Percentiles rank a stretch among this genome's conserved stretches.
phyloP scores from a whole-genome alignment of 2,329 filamentous ascomycete genomes.

The Fusarium circinatum region DNA sequence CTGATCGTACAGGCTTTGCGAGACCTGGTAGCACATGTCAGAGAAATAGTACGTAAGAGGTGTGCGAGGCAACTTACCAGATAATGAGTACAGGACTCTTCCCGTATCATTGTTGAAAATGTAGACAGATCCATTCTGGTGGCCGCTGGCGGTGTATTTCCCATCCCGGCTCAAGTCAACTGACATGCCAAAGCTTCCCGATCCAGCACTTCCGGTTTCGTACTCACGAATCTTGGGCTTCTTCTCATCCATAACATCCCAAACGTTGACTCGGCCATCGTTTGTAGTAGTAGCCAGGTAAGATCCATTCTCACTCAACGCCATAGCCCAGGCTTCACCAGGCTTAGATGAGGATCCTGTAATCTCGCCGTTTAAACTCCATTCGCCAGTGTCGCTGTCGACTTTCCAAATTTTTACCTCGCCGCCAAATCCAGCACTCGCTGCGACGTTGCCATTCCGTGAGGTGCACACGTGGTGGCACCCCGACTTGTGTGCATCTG shows the following conservation, averaged over 20 bases:
- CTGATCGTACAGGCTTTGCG: slow-evolving; percentile 83
- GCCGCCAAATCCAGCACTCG: slow-evolving; percentile 89
- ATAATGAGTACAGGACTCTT: slow-evolving; percentile 84
- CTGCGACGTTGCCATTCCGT: slow-evolving; percentile 76
- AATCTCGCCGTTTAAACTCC: slow-evolving; percentile 57
- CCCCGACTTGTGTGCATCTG: slow-evolving; percentile 84
- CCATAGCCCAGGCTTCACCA: slow-evolving; percentile 87
- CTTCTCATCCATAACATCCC: slow-evolving; percentile 71
- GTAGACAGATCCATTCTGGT: slow-evolving; percentile 92
- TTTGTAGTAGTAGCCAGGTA: slow-evolving; percentile 89
- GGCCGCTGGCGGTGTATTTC: slow-evolving; percentile 87
- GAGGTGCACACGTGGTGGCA: slow-evolving; percentile 86
- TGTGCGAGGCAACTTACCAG: slow-evolving; percentile 63
- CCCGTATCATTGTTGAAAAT: slow-evolving; percentile 94
- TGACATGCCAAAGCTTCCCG: slow-evolving; percentile 89
- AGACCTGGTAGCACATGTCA: slow-evolving; percentile 66
- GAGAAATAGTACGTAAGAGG: neutral
- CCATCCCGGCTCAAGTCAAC: slow-evolving; percentile 85
- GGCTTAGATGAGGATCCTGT: slow-evolving; percentile 61
- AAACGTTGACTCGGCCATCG: slow-evolving; percentile 89
- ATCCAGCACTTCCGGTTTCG: slow-evolving; percentile 75
- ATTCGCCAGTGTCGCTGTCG: slow-evolving; percentile 65
- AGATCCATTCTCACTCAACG: slow-evolving; percentile 83
- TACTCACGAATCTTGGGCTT: slow-evolving; percentile 79
- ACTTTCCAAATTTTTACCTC: slow-evolving; percentile 85